These are phyloP conservation scores for Vigna unguiculata DNA, from an alignment of 306 rosid genomes.

Conservation along the genomic window DNA sequence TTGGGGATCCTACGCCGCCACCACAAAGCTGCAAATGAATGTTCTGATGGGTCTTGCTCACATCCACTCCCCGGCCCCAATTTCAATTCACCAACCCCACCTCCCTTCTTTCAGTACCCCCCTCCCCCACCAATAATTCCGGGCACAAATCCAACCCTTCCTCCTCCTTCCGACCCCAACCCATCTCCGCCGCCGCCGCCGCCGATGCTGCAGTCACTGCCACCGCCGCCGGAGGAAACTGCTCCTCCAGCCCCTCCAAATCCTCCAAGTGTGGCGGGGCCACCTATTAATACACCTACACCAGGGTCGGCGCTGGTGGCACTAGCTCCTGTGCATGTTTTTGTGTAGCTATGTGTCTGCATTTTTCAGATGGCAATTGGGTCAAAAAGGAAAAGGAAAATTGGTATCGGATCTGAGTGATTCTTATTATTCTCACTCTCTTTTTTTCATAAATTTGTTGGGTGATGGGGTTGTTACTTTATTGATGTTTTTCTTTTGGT, in stretches of 20 bases:
- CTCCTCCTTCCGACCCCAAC: conserved; percentile 55
- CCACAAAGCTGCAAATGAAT: conserved; percentile 53
- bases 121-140: conserved; percentile 30
- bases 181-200: conserved; percentile 20
- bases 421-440: background rate
- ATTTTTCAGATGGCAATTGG: conserved; percentile 33
- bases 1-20: conserved; percentile 64
- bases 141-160: background rate
- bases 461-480: too few relatives aligned
- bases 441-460: background rate
- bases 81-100: conserved; percentile 28
- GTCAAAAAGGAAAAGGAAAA: background rate
- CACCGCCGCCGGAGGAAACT: conserved; percentile 42
- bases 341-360: conserved; percentile 30
- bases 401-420: conserved; percentile 38
- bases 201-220: conserved; percentile 36
- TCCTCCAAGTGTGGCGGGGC: conserved; percentile 52
- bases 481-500: too few relatives aligned
- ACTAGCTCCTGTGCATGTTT: conserved; percentile 66
- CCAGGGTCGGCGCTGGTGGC: conserved; percentile 55
- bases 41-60: conserved; percentile 55
- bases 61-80: too few relatives aligned
- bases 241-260: conserved; percentile 31
- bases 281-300: conserved; percentile 62
- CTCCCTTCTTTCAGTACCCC: conserved; percentile 17